Evolutionary conservation across 768 basidiomycete species (phyloP).

Genomic region (Serendipita vermifera): DNA sequence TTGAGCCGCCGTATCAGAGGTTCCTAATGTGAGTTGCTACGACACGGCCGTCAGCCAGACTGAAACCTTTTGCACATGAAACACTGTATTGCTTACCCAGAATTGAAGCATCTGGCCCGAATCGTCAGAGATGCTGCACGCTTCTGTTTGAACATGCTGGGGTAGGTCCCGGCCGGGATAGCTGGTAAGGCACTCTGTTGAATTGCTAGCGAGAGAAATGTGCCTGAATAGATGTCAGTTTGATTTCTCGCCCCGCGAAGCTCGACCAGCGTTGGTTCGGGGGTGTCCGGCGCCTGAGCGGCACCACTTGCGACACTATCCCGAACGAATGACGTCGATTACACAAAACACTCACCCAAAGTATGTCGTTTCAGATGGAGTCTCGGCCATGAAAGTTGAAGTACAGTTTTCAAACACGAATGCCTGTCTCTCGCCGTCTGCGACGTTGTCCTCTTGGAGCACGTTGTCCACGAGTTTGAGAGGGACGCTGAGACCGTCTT

Average conservation of each 20-base stretch:
- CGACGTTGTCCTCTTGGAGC: background rate
- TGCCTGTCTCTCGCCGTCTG: background rate
- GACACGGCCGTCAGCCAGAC: too few relatives aligned
- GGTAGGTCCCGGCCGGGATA: background rate
- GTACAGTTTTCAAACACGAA: background rate
- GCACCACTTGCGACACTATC: too few relatives aligned
- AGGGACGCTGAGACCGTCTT: background rate
- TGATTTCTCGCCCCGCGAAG: background rate
- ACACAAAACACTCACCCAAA: background rate
- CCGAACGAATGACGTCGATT: too few relatives aligned
- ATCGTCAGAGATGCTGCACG: background rate
- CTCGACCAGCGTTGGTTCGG: background rate
- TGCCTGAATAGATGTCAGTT: background rate
- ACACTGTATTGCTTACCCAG: background rate
- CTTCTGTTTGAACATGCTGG: background rate
- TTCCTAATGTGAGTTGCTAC: background rate
- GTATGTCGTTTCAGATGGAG: background rate
- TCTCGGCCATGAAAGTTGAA: background rate
- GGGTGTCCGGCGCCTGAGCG: too few relatives aligned
- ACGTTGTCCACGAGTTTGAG: background rate
- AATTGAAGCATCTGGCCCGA: slow-evolving; percentile 7
- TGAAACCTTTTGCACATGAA: background rate
- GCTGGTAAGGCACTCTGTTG: background rate
- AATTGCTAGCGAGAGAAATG: background rate
- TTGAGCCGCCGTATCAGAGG: background rate